These are phyloP conservation scores for Trichosporon sp. DNA, from an alignment of 1,284 basidiomycete species.

Conservation along the genomic window DNA sequence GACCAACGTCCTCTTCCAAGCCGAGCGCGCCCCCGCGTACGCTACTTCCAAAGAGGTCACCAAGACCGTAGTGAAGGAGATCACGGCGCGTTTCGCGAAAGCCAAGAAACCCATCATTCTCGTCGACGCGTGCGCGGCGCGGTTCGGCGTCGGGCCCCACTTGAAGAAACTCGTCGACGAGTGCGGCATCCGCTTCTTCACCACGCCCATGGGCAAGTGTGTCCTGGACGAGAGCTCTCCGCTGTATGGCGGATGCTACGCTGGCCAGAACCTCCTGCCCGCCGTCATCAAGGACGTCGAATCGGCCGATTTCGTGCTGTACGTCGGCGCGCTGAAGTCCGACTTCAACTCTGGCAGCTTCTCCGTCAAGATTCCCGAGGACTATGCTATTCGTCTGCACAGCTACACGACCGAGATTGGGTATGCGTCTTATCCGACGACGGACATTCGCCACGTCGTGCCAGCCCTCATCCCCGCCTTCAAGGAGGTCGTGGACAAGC, in stretches of 20 bases:
- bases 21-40: conserved; percentile 6
- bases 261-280: conserved; percentile 74
- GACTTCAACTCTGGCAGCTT: conserved; percentile 76
- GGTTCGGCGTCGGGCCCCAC: conserved; percentile 73
- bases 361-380: conserved; percentile 62
- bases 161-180: conserved; percentile 69
- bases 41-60: conserved; percentile 66
- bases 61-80: conserved; percentile 72
- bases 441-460: conserved; percentile 59
- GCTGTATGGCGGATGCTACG: conserved; percentile 87
- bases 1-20: conserved; percentile 23
- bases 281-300: conserved; percentile 76
- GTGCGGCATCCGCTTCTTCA: conserved; percentile 75
- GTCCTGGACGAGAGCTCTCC: conserved; percentile 75
- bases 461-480: conserved; percentile 55
- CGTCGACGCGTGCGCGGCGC: conserved; percentile 82
- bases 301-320: conserved; percentile 77
- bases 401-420: conserved; percentile 72
- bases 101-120: conserved; percentile 75
- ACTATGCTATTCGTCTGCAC: conserved; percentile 71
- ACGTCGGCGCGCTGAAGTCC: conserved; percentile 74
- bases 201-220: conserved; percentile 72
- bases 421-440: conserved; percentile 58
- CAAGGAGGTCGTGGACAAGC: conserved; percentile 38
- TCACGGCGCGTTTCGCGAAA: conserved; percentile 66